Evolutionary conservation across 2,329 filamentous ascomycete genomes (phyloP), one percentile per base, ranked within the genome.

Genomic region (Phymatotrichopsis omnivora): DNA sequence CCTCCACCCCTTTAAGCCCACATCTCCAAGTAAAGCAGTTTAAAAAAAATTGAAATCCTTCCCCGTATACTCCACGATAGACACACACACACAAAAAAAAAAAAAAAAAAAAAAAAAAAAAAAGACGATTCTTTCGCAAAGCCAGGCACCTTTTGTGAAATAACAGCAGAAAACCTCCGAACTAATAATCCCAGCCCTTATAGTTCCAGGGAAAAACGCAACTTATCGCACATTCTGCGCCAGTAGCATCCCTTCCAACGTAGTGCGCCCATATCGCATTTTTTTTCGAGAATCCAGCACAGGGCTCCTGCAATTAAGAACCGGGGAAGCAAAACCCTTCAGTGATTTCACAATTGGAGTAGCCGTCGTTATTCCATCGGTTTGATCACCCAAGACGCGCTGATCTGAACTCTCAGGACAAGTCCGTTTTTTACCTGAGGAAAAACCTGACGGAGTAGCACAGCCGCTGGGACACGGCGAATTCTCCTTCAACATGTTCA

Each of bases 401-500:
- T 45, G 23, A 38, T 35, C 25, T 23, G 48, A 40, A 32, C 48
- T 51, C 45, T 45, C 48, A 10, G 47, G 44, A 44, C 49, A 49
- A 12, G 45, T 51, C 8, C 48, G 40, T 28, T 51, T 51, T 32
- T 45, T 34, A 19, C 45, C 44, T 19, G 45, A 45, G 8, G 35
- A 24, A 14, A 45, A 45, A 28, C 40, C 47, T 25, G 48, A 48
- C 16, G 48, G 48, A n/a, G 48, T 51, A 27, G 45, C 41, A 40
- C 45, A 43, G 20, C 48, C 48, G 12, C 44, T 49, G 24, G 48
- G 49, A 17, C 40, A 42, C 34, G 48, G 48, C 12, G 50, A 51
- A 36, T 38, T 33, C 12, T 51, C 50, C 12, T 52, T 49, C 19
- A 54, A 37, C 43, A 53, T 38, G 23, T 53, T 53, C 24, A 54